These are phyloP conservation scores for Canariomyces notabilis DNA, from an alignment of 2,329 filamentous ascomycete species.

Conservation along the genomic window DNA sequence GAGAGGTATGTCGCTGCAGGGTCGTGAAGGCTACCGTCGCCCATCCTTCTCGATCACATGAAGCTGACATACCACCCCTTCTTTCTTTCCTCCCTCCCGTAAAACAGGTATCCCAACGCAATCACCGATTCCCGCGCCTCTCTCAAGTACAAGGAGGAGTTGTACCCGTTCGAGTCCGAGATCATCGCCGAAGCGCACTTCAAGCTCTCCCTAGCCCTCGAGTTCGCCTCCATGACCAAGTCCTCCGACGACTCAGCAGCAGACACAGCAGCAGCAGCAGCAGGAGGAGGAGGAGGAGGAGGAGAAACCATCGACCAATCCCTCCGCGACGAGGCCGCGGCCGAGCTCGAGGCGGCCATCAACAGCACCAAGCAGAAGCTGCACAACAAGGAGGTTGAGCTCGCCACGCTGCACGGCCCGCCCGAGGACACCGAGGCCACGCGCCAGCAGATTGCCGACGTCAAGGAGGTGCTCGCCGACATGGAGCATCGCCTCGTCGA, in stretches of 20 bases:
- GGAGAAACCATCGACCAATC: conserved; percentile 58
- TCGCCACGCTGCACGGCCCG: conserved; percentile 57
- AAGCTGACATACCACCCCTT: conserved; percentile 16
- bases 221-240: conserved; percentile 78
- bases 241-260: conserved; percentile 51
- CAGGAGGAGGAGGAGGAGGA: conserved; percentile 42
- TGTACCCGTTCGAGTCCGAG: conserved; percentile 76
- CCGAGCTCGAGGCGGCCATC: conserved; percentile 69
- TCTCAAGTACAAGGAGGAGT: conserved; percentile 69
- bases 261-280: too few species aligned
- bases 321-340: conserved; percentile 65
- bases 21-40: conserved; percentile 13
- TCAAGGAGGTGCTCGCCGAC: conserved; percentile 72
- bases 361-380: conserved; percentile 67
- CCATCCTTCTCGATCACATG: conserved; percentile 7
- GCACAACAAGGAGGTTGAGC: conserved; percentile 61
- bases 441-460: conserved; percentile 60
- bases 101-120: conserved; percentile 68
- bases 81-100: not conserved
- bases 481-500: conserved; percentile 74
- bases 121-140: conserved; percentile 76
- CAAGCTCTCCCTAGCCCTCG: conserved; percentile 89
- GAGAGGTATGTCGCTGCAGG: conserved; percentile 54
- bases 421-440: conserved; percentile 64
- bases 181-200: conserved; percentile 92